Percentiles rank a stretch among this genome's conserved stretches.
phyloP scores from a whole-genome alignment of 1,139 yeast genomes.

The Lodderomyces oxycetoniae region DNA sequence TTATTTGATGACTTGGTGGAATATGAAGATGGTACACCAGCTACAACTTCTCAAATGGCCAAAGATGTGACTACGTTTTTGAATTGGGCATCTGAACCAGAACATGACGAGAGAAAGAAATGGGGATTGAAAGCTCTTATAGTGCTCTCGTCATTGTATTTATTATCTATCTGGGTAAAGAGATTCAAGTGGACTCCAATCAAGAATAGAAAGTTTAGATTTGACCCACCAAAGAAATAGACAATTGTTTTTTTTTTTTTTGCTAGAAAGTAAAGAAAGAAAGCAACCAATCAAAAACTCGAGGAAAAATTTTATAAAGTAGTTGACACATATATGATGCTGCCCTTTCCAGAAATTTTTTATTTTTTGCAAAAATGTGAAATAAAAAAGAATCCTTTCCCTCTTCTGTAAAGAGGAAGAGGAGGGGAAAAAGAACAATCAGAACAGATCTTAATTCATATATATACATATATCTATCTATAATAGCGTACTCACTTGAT shows the following conservation, averaged over 20 bases:
- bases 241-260: background rate
- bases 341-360: background rate
- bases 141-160: conserved; percentile 73
- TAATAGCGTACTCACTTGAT: too few relatives aligned
- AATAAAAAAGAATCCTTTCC: too few relatives aligned
- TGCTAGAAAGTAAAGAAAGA: background rate
- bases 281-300: too few relatives aligned
- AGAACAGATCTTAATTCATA: too few relatives aligned
- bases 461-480: too few relatives aligned
- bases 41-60: conserved; percentile 98
- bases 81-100: conserved; percentile 99
- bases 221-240: conserved; percentile 62
- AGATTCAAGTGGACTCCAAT: conserved; percentile 97
- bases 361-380: too few relatives aligned
- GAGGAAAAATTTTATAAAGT: background rate
- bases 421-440: too few relatives aligned
- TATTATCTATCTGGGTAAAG: conserved; percentile 87
- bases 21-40: conserved; percentile 98
- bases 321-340: background rate
- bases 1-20: conserved; percentile 95
- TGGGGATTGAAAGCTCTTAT: conserved; percentile 91
- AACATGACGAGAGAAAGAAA: conserved; percentile 97
- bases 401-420: too few relatives aligned
- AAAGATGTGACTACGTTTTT: conserved; percentile 94
- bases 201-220: conserved; percentile 91